A percentile compares a stretch with the other conserved stretches of the same genome.
These are phyloP conservation scores for Wickerhamiella domercqiae DNA, from an alignment of 805 yeast species.

Conservation along the genomic window DNA sequence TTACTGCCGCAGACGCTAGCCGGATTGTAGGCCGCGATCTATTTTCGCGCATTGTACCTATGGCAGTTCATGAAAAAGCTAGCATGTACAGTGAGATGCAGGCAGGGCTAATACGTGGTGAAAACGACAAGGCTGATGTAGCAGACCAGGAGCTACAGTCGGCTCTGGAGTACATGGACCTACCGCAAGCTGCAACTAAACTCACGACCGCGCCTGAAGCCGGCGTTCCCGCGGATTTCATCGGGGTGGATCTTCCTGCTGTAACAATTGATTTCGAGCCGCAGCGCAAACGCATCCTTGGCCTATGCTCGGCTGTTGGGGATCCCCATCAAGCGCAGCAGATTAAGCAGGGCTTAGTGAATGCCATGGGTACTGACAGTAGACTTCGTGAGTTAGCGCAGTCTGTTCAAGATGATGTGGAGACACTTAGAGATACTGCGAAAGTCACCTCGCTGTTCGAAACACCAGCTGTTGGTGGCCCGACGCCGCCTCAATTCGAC, in stretches of 20 bases:
- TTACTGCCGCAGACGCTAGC: slow-evolving; percentile 27
- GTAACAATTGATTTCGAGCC: slow-evolving; percentile 16
- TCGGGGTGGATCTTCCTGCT: background rate
- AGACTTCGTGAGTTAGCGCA: slow-evolving; percentile 40
- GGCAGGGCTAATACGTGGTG: slow-evolving; percentile 57
- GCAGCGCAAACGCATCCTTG: slow-evolving; percentile 16
- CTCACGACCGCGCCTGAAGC: slow-evolving; percentile 19
- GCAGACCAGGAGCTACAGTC: slow-evolving; percentile 68
- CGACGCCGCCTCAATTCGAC: slow-evolving; percentile 3
- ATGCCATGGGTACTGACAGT: slow-evolving; percentile 33
- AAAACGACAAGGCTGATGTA: slow-evolving; percentile 58
- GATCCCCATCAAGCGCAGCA: slow-evolving; percentile 11
- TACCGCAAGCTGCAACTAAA: slow-evolving; percentile 48
- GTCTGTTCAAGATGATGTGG: slow-evolving; percentile 29
- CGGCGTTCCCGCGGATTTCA: slow-evolving; percentile 27
- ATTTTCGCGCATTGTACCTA: slow-evolving; percentile 68
- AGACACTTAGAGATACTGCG: slow-evolving; percentile 32
- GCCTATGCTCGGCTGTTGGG: slow-evolving; percentile 17
- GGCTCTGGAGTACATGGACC: slow-evolving; percentile 61
- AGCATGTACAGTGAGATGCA: slow-evolving; percentile 83
- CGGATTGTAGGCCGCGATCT: slow-evolving; percentile 38
- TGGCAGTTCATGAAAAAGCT: slow-evolving; percentile 72
- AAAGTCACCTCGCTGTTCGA: slow-evolving; percentile 6
- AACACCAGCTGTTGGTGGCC: slow-evolving; percentile 2
- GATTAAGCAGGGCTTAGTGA: slow-evolving; percentile 23